phyloP scores from a whole-genome alignment of 176 grass and related monocot genomes.

The Aegilops longissima region DNA sequence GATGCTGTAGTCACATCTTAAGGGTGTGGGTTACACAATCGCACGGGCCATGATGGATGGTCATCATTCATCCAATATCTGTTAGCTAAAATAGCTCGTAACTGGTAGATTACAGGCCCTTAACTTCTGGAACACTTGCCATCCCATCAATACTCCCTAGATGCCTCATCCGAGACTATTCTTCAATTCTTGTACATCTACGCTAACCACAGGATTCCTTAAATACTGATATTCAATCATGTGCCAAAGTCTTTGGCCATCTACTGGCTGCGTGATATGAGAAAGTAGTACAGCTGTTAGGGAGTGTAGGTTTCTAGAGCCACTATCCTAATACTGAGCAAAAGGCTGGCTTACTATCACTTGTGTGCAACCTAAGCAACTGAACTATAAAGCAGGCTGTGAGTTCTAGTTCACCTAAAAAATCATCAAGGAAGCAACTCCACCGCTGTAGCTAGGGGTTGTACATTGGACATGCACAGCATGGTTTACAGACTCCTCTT shows the following conservation, averaged over 20 bases:
- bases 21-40: constrained; percentile 4
- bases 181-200: constrained; percentile 14
- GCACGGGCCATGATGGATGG: not conserved
- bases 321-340: constrained; percentile 21
- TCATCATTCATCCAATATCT: not conserved
- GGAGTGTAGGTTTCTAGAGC: not conserved
- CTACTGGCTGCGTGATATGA: not conserved
- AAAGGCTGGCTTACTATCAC: constrained; percentile 29
- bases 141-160: not conserved
- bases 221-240: constrained; percentile 25
- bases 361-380: constrained; percentile 50
- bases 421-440: not conserved
- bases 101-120: not conserved
- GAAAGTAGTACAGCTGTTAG: constrained; percentile 17
- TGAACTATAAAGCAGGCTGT: constrained; percentile 50
- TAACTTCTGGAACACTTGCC: not conserved
- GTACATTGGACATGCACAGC: not conserved
- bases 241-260: constrained; percentile 5
- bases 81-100: constrained; percentile 5
- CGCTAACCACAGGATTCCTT: not conserved
- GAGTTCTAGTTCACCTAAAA: constrained; percentile 30
- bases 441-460: too few relatives aligned
- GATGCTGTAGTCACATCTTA: not conserved
- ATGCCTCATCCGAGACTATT: constrained; percentile 33
- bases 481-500: constrained; percentile 48